A percentile compares a stretch with the other conserved stretches of the same genome.
phyloP scores from a whole-genome alignment of 805 yeast species.

The Helenozyma rhizophorensis region DNA sequence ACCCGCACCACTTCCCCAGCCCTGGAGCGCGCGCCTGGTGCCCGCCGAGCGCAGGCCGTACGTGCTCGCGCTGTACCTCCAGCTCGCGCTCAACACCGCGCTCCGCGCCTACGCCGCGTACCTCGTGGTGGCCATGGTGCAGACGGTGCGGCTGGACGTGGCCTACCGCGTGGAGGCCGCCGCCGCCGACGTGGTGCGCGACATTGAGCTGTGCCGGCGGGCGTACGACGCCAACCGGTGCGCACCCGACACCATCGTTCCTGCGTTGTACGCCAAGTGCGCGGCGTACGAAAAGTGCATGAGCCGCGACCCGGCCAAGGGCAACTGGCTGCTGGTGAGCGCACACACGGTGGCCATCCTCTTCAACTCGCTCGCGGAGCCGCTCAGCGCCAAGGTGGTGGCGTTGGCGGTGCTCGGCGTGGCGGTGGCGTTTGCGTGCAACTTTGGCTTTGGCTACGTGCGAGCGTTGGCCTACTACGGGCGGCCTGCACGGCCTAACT shows the following conservation, averaged over 20 bases:
- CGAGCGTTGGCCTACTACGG: slow-evolving; percentile 52
- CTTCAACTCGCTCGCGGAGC: slow-evolving; percentile 61
- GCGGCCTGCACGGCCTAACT: slow-evolving; percentile 3
- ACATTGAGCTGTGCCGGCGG: slow-evolving; percentile 51
- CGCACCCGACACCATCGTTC: slow-evolving; percentile 48
- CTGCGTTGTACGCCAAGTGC: slow-evolving; percentile 57
- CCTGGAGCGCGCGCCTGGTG: slow-evolving; percentile 51
- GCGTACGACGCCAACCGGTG: slow-evolving; percentile 56
- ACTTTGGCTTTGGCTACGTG: slow-evolving; percentile 63
- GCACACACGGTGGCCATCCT: slow-evolving; percentile 62
- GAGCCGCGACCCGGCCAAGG: slow-evolving; percentile 49
- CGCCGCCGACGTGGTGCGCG: slow-evolving; percentile 41
- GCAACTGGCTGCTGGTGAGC: slow-evolving; percentile 47
- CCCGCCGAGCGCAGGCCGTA: slow-evolving; percentile 56
- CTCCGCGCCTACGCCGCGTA: slow-evolving; percentile 44
- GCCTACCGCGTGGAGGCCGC: slow-evolving; percentile 46
- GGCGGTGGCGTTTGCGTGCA: slow-evolving; percentile 50
- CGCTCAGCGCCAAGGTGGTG: slow-evolving; percentile 59
- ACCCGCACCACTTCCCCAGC: slow-evolving; percentile 41
- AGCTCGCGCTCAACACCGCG: slow-evolving; percentile 46
- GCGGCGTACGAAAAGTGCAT: slow-evolving; percentile 62
- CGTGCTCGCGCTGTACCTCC: slow-evolving; percentile 57
- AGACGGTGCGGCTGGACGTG: slow-evolving; percentile 53
- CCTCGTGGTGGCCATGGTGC: slow-evolving; percentile 39
- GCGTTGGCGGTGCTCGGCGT: slow-evolving; percentile 38